Evolutionary conservation across 106 monocot species (phyloP), one percentile per base, ranked within the genome.

Genomic region (Dendrobium chrysotoxum): DNA sequence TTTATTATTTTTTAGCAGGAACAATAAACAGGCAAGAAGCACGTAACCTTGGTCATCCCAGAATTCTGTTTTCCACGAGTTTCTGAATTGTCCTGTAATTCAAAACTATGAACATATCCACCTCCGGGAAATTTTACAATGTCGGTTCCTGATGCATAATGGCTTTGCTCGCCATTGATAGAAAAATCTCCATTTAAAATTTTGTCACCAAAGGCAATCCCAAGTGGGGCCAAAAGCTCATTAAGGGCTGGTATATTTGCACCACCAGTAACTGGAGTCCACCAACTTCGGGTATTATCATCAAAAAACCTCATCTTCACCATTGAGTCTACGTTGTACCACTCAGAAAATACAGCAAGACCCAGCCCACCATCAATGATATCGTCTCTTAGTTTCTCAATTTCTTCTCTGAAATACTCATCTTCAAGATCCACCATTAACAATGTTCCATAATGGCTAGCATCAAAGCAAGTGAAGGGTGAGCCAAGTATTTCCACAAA

Each of bases 231-330:
- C 86, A 99, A 81, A 25, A 99, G 93, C 28, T 90, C 93, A 86
- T 99, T 99, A 79, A 99, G 86, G 7, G 99, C 95, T 10, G 99
- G 99, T 75, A 99, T 84, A 80, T 99, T 99, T 83, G 99, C 99
- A 79, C 99, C 99, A 75, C 99, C 99, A 53, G 99, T 99, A 58
- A 99, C 87, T 8, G 99, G 99, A 66, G 99, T 95, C 99, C 99
- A 99, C 99, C 99, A 99, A 82, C 99, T 99, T 30, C 95, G 84
- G 1, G 99, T 99, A 82, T 99, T 99, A 50, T 99, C 99, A 85
- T 99, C 99, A 85, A 99, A 99, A 85, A 99, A 99, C 70, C 84
- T 89, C 99, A 99, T 99, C 84, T 91, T 99, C 9, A 93, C 90
- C 99, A 99, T 99, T 15, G 95, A 92, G 45, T 93, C 91, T 1